Base-by-base conservation (phyloP, 2,329 filamentous ascomycete genomes). In the Calonectria honghensis region DNA sequence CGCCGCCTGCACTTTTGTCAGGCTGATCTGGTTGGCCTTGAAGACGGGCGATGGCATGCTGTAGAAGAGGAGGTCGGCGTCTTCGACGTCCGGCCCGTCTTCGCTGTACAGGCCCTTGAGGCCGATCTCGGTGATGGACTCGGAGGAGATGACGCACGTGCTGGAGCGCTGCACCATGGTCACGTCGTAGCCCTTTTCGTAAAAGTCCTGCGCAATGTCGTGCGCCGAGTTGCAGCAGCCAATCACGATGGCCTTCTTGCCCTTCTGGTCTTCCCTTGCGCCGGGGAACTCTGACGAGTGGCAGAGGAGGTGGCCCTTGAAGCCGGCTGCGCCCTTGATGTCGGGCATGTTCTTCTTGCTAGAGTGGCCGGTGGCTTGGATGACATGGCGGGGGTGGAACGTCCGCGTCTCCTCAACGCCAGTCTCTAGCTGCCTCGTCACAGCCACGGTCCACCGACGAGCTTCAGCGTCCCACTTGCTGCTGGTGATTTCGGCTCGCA, bases 161-260 rank as follows among this genome's bases (percentile, higher is more conserved):
- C 88, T 90, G 1, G 90, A 91, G 6, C 93, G 89, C 83, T 95
- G 94, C 0, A 95, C 88, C 82, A 95, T 92, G 0, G 93, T 95
- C 1, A 94, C 90, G 3, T 91, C 86, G 74, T 92, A 92, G 0
- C 93, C 93, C 61, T 91, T 91, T 77, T 94, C 92, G 54, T 90
- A 88, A 78, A 89, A 94, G 75, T 94, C 91, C 73, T 94, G 92
- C 0, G 91, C 90, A 68, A 94, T 94, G 76, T 94, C 93, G 78
- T 94, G 92, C 10, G 88, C 91, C 0, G 91, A 93, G 82, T 94
- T 94, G 82, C 93, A 93, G 2, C 90, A 92, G 1, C 93, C 93
- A 0, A 95, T 87, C 0, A 95, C 90, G 1, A 94, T 84, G 0
- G 91, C 93, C 74, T 90, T 92, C 80, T 92, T 93, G 0, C 89